Percentiles rank a stretch among this genome's conserved stretches.
Conservation (phyloP, 2,329 filamentous ascomycete species). For the Coniochaeta sp. region DNA sequence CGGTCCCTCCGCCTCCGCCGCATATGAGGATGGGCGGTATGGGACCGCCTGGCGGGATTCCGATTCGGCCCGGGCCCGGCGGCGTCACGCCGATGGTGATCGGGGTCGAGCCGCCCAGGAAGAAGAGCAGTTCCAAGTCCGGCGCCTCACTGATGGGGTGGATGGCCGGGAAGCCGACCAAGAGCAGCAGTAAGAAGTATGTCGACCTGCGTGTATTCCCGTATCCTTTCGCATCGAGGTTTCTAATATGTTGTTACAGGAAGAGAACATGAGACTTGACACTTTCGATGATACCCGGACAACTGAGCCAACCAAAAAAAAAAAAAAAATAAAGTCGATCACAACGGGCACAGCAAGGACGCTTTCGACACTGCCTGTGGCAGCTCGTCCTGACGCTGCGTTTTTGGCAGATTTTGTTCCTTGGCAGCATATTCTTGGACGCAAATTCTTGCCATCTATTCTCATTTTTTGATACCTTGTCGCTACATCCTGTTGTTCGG, state of each 20-base stretch:
- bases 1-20: slow-evolving; percentile 6
- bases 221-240: not conserved
- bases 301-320: no score
- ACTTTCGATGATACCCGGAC: no score
- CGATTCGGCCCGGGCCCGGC: not conserved
- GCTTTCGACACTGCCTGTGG: not conserved
- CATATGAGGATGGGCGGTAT: slow-evolving; percentile 1
- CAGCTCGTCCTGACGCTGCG: not conserved
- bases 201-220: slow-evolving; percentile 8
- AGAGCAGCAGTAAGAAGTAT: slow-evolving; percentile 20
- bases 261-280: not conserved
- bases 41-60: not conserved
- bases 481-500: slow-evolving; percentile 8
- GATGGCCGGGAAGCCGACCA: slow-evolving; percentile 22
- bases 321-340: no score
- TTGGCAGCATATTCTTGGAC: slow-evolving; percentile 6
- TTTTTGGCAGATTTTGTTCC: not conserved
- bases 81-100: slow-evolving; percentile 14
- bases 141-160: slow-evolving; percentile 22
- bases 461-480: slow-evolving; percentile 18
- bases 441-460: slow-evolving; percentile 4
- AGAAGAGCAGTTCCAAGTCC: slow-evolving; percentile 17
- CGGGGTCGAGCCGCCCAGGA: slow-evolving; percentile 17
- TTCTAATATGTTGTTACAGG: not conserved
- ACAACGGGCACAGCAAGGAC: not conserved